phyloP scores from a whole-genome alignment of 176 grass and related monocot genomes.

The Triticum dicoccoides region DNA sequence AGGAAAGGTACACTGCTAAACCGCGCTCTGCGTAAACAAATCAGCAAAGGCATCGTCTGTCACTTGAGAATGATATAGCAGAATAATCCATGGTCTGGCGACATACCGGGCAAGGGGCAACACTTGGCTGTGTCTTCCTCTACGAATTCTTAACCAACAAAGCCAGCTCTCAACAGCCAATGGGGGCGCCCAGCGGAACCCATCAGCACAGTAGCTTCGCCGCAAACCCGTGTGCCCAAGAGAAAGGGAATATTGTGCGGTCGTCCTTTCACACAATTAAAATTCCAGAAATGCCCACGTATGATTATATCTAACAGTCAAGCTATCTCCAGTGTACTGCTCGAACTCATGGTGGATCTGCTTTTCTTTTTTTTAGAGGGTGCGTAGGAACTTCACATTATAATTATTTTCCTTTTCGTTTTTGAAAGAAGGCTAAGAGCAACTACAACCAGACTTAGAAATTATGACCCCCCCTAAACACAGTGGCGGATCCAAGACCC shows the following conservation, averaged over 20 bases:
- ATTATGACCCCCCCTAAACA: no score
- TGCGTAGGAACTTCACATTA: no score
- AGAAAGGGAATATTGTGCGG: not conserved
- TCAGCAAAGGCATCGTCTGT: not conserved
- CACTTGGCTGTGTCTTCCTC: constrained; percentile 3
- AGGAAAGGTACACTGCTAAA: not conserved
- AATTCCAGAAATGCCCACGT: not conserved
- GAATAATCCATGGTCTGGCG: constrained; percentile 38
- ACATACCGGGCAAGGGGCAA: constrained; percentile 41
- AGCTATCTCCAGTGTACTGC: no score
- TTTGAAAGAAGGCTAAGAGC: no score
- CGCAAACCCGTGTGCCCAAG: not conserved
- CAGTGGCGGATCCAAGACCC: no score
- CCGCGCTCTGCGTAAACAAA: constrained; percentile 22
- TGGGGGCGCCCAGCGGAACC: not conserved
- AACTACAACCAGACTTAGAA: no score
- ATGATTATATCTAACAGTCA: not conserved
- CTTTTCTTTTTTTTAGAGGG: no score
- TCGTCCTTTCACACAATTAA: not conserved
- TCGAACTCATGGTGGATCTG: no score
- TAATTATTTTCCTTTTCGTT: no score
- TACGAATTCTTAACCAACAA: constrained; percentile 7
- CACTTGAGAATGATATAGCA: constrained; percentile 8
- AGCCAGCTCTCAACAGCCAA: constrained; percentile 40
- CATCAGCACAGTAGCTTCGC: not conserved